phyloP scores from a whole-genome alignment of 169 alveolate species.

The Plasmodium fragile region DNA sequence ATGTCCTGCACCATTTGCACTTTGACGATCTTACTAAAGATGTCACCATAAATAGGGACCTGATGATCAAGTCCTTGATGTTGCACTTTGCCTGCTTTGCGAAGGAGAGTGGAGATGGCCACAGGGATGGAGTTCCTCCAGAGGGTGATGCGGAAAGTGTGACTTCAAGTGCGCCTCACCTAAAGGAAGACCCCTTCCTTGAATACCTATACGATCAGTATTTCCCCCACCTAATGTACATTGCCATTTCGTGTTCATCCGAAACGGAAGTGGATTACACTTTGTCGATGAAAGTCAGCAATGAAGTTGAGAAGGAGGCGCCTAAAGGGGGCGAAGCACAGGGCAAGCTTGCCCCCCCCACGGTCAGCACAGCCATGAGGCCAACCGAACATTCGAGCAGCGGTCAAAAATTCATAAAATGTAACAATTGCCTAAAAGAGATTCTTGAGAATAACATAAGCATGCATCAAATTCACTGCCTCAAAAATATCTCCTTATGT shows the following conservation, averaged over 20 bases:
- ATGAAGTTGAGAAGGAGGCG: not conserved
- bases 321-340: not conserved
- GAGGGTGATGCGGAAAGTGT: not conserved
- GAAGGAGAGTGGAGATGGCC: not conserved
- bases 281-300: slow-evolving; percentile 7
- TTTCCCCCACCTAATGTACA: slow-evolving; percentile 53
- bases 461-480: slow-evolving; percentile 59
- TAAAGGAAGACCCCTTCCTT: not conserved
- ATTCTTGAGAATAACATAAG: slow-evolving; percentile 23
- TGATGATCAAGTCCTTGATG: slow-evolving; percentile 23
- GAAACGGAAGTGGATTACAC: slow-evolving; percentile 22
- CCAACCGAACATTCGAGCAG: not conserved
- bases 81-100: slow-evolving; percentile 25
- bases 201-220: slow-evolving; percentile 49
- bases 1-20: slow-evolving; percentile 32
- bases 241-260: not conserved
- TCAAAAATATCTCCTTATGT: slow-evolving; percentile 45
- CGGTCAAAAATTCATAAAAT: not conserved
- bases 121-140: not conserved
- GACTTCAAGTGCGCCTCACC: not conserved
- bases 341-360: not conserved
- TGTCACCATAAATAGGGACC: slow-evolving; percentile 28
- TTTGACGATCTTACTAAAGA: slow-evolving; percentile 28
- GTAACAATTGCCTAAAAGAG: slow-evolving; percentile 58
- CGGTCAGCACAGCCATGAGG: not conserved